phyloP scores from a whole-genome alignment of 2,329 filamentous ascomycete genomes.

The Neonectria magnoliae region DNA sequence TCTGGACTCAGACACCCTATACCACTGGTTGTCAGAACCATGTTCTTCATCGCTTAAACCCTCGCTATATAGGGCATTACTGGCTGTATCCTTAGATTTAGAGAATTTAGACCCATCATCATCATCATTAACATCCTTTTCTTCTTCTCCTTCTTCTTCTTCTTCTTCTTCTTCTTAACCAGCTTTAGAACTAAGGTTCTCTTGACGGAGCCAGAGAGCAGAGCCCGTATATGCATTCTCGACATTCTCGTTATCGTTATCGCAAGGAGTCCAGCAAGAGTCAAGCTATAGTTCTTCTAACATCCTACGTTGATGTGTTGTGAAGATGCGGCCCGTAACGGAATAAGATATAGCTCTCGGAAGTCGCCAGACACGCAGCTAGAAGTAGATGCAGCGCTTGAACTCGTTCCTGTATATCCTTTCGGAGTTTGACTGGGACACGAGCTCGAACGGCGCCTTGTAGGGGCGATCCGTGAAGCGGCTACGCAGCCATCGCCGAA shows the following conservation, averaged over 20 bases:
- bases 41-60: neutral
- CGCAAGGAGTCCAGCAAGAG: too few relatives aligned
- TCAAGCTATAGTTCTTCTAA: conserved; percentile 8
- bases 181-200: neutral
- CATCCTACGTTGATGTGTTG: neutral
- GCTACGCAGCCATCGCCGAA: conserved; percentile 12
- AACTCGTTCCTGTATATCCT: conserved; percentile 6
- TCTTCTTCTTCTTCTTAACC: neutral
- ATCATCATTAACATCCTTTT: too few relatives aligned
- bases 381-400: conserved; percentile 11
- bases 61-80: neutral
- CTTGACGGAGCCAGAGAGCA: too few relatives aligned
- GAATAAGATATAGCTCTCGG: neutral
- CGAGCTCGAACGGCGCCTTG: conserved; percentile 12
- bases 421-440: neutral
- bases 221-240: too few relatives aligned
- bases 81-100: neutral
- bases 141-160: too few relatives aligned
- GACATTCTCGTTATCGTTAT: too few relatives aligned
- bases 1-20: too few relatives aligned
- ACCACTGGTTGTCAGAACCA: neutral
- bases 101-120: neutral
- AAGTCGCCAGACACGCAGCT: neutral
- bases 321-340: neutral
- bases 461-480: conserved; percentile 12